Conservation (phyloP, 768 basidiomycete species). For the Naganishia onofrii region DNA sequence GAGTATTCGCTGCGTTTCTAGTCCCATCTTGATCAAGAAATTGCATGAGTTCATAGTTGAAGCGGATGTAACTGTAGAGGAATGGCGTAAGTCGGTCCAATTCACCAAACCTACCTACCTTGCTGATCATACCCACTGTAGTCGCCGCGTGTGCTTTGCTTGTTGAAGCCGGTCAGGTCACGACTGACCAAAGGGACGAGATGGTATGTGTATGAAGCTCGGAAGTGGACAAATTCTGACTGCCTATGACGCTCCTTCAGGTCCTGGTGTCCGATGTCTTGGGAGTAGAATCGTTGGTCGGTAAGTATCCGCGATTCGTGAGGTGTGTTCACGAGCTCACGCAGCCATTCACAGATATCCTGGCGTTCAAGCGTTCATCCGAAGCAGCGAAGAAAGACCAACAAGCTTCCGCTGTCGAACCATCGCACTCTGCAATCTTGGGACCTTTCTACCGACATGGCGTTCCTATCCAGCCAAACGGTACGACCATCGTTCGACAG, state of each 20-base stretch:
- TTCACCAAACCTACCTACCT: not conserved
- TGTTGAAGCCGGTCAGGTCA: constrained; percentile 13
- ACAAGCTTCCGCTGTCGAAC: not conserved
- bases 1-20: not conserved
- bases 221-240: not conserved
- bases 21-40: constrained; percentile 22
- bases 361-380: constrained; percentile 20
- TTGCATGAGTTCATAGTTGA: constrained; percentile 21
- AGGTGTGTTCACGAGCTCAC: not conserved
- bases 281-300: constrained; percentile 15
- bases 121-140: not conserved
- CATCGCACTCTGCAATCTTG: constrained; percentile 35
- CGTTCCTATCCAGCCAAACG: constrained; percentile 36
- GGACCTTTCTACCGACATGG: constrained; percentile 41
- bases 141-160: constrained; percentile 21
- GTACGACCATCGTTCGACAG: constrained; percentile 34
- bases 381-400: constrained; percentile 12
- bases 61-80: constrained; percentile 20
- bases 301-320: not conserved
- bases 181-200: constrained; percentile 15
- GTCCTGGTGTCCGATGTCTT: constrained; percentile 9
- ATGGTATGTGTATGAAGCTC: not conserved
- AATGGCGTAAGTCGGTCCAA: constrained; percentile 3
- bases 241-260: not conserved
- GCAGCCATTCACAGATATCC: not conserved